Percentiles rank a stretch among this genome's conserved stretches.
phyloP scores from a whole-genome alignment of 352 stramenopile species.

The Nannochloropsis limnetica region DNA sequence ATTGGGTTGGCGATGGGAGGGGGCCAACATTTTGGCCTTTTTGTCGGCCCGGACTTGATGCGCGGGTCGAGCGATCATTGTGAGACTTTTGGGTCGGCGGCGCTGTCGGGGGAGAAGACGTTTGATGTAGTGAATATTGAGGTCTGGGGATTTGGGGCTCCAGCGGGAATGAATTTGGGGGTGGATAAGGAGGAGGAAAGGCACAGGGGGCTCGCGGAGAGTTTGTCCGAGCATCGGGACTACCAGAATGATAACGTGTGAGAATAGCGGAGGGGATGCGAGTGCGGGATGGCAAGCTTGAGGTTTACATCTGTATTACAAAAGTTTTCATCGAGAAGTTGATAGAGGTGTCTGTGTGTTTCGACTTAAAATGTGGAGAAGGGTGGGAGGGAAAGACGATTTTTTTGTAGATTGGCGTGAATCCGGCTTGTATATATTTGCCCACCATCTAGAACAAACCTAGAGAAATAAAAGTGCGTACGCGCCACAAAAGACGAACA shows the following conservation, averaged over 20 bases:
- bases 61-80: conserved; percentile 15
- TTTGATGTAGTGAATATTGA: conserved; percentile 13
- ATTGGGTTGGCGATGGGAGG: neutral
- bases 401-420: neutral
- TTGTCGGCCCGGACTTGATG: neutral
- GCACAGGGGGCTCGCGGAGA: neutral
- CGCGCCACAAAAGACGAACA: neutral
- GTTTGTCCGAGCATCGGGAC: conserved; percentile 2
- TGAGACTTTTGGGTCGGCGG: neutral
- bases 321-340: no score
- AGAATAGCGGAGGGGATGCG: neutral
- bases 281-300: neutral
- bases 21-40: neutral
- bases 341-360: neutral
- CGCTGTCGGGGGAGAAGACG: neutral
- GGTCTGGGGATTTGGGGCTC: neutral
- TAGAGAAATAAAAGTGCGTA: neutral
- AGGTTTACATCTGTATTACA: neutral
- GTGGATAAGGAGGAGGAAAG: neutral
- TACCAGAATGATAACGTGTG: neutral
- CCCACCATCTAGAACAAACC: conserved; percentile 27
- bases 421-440: neutral
- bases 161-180: neutral
- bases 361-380: neutral
- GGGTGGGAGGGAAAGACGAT: neutral